Evolutionary conservation across 129 eudicot species (phyloP).

Genomic region (Flaveria trinervia): DNA sequence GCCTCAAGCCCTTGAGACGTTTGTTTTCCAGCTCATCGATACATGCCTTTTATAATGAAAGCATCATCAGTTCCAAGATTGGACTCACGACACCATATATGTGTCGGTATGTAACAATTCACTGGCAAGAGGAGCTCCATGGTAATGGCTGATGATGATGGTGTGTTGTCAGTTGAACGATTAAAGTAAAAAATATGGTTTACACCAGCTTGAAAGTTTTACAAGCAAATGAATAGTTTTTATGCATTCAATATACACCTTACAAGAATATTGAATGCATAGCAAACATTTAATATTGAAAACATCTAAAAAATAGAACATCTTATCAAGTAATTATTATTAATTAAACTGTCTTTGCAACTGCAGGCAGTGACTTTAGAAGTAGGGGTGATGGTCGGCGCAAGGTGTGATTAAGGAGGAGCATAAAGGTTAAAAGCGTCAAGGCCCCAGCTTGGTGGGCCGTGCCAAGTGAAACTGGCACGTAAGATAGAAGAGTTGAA

Average conservation of each 20-base stretch:
- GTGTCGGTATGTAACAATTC: too few species aligned
- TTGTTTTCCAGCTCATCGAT: too few species aligned
- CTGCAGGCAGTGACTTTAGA: slow-evolving; percentile 68
- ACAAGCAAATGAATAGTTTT: slow-evolving; percentile 1
- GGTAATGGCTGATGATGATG: too few species aligned
- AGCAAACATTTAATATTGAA: slow-evolving; percentile 6
- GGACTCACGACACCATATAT: too few species aligned
- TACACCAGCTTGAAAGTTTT: slow-evolving; percentile 2
- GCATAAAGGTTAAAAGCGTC: slow-evolving; percentile 75
- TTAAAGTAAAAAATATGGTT: neutral
- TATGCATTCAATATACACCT: slow-evolving; percentile 28
- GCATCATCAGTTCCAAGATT: too few species aligned
- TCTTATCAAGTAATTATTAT: neutral
- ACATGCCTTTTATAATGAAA: too few species aligned
- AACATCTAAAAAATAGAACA: neutral
- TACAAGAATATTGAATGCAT: slow-evolving; percentile 19
- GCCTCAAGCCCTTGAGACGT: too few species aligned
- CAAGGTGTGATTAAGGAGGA: slow-evolving; percentile 79
- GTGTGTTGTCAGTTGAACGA: too few species aligned
- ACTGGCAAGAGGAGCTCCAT: too few species aligned
- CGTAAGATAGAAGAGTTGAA: slow-evolving; percentile 81
- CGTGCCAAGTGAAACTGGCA: slow-evolving; percentile 85
- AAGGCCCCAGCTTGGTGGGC: slow-evolving; percentile 99
- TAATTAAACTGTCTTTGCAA: slow-evolving; percentile 45
- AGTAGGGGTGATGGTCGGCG: slow-evolving; percentile 72